A percentile compares a stretch with the other conserved stretches of the same genome.
phyloP scores from a whole-genome alignment of 2,329 filamentous ascomycete genomes.

The Cladosporium cucumerinum region DNA sequence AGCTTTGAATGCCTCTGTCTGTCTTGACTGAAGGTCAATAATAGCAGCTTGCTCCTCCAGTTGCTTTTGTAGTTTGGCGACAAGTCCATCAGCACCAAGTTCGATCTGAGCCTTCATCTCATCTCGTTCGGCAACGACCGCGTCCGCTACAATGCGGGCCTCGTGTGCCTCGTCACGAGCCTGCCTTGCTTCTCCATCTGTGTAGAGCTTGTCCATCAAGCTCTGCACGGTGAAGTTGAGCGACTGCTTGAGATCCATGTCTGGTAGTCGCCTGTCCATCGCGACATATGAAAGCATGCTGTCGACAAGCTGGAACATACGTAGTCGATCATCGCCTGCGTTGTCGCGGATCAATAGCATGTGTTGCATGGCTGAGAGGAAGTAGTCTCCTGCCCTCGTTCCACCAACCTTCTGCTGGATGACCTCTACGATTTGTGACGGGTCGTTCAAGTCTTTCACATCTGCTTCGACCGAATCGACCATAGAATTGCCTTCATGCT shows the following conservation, averaged over 20 bases:
- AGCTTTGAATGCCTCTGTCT: slow-evolving; percentile 82
- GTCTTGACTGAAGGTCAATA: slow-evolving; percentile 82
- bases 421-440: slow-evolving; percentile 87
- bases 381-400: slow-evolving; percentile 88
- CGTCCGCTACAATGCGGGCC: slow-evolving; percentile 87
- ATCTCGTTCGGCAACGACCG: slow-evolving; percentile 92
- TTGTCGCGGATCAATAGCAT: slow-evolving; percentile 88
- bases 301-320: slow-evolving; percentile 97
- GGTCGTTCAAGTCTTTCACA: slow-evolving; percentile 87
- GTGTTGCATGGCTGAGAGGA: slow-evolving; percentile 91
- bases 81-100: slow-evolving; percentile 86
- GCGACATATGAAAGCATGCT: slow-evolving; percentile 99
- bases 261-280: slow-evolving; percentile 91
- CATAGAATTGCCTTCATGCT: slow-evolving; percentile 84
- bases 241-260: slow-evolving; percentile 97
- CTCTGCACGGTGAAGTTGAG: slow-evolving; percentile 97
- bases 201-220: slow-evolving; percentile 91
- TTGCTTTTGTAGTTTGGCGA: slow-evolving; percentile 88
- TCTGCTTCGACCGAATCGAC: slow-evolving; percentile 84
- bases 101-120: slow-evolving; percentile 88
- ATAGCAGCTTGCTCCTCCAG: slow-evolving; percentile 89
- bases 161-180: slow-evolving; percentile 89
- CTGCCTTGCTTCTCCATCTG: slow-evolving; percentile 89
- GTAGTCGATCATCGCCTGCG: slow-evolving; percentile 83
- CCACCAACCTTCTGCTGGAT: slow-evolving; percentile 82